Percentiles rank a stretch among this genome's conserved stretches.
These are phyloP conservation scores for Pseudogymnoascus sp. DNA, from an alignment of 2,329 filamentous ascomycete species.

Conservation along the genomic window DNA sequence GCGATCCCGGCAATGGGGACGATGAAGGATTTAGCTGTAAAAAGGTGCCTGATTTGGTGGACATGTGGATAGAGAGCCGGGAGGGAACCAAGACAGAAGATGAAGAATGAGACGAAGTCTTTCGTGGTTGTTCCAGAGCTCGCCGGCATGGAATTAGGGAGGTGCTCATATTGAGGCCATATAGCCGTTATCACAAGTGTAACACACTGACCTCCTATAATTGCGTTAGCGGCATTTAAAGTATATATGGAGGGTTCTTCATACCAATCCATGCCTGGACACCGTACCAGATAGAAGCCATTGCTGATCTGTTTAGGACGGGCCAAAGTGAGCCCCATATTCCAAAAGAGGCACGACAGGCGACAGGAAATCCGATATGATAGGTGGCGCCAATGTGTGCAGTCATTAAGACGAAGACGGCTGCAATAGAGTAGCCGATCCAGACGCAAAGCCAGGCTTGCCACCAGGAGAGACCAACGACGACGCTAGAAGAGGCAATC, in stretches of 20 bases:
- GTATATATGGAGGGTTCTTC: not conserved
- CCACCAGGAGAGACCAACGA: slow-evolving; percentile 77
- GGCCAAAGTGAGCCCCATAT: slow-evolving; percentile 88
- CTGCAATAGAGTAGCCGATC: slow-evolving; percentile 74
- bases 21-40: slow-evolving; percentile 81
- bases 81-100: slow-evolving; percentile 75
- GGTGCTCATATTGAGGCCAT: slow-evolving; percentile 53
- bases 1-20: slow-evolving; percentile 73
- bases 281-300: slow-evolving; percentile 78
- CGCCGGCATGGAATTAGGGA: slow-evolving; percentile 58
- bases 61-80: slow-evolving; percentile 86
- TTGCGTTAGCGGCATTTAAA: not conserved
- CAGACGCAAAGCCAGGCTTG: slow-evolving; percentile 85
- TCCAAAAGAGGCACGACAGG: slow-evolving; percentile 69
- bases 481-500: slow-evolving; percentile 78
- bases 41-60: slow-evolving; percentile 79
- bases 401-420: slow-evolving; percentile 64
- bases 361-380: slow-evolving; percentile 83
- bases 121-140: slow-evolving; percentile 64
- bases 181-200: slow-evolving; percentile 84
- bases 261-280: slow-evolving; percentile 68
- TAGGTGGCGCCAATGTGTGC: slow-evolving; percentile 80
- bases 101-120: slow-evolving; percentile 71
- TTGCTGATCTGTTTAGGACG: slow-evolving; percentile 75
- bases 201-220: slow-evolving; percentile 63